Conservation (phyloP, 1,139 yeast genomes). For the Candida sanyaensis region DNA sequence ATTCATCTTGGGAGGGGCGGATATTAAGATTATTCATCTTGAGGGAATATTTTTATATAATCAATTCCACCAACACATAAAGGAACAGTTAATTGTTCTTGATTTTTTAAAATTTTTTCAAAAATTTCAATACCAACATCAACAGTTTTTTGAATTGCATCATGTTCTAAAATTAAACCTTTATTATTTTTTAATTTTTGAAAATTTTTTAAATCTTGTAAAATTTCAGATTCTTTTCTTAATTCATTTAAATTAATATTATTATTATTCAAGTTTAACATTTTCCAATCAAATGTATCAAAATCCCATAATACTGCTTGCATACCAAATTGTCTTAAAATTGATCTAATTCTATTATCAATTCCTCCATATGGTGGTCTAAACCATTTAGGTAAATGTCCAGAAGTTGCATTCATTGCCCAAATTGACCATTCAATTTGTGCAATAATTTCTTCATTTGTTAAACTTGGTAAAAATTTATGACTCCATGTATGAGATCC, state of each 20-base stretch:
- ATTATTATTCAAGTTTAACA: conserved; percentile 32
- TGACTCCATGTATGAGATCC: conserved; percentile 96
- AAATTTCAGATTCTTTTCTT: conserved; percentile 52
- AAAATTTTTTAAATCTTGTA: conserved; percentile 58
- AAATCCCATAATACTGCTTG: conserved; percentile 89
- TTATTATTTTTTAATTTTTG: conserved; percentile 31
- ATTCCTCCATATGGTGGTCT: conserved; percentile 97
- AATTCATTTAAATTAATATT: too few species aligned
- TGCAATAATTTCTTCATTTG: conserved; percentile 81
- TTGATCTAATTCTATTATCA: conserved; percentile 80
- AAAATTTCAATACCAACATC: conserved; percentile 63
- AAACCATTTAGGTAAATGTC: conserved; percentile 89
- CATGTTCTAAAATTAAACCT: conserved; percentile 86
- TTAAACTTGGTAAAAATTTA: conserved; percentile 72
- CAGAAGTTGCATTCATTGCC: conserved; percentile 96
- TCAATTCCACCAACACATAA: conserved; percentile 73
- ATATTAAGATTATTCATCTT: neutral
- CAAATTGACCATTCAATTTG: conserved; percentile 94
- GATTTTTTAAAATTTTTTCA: conserved; percentile 44
- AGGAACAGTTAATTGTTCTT: conserved; percentile 74
- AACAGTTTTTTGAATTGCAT: conserved; percentile 67
- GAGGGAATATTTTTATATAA: conserved; percentile 34
- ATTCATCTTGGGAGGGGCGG: too few species aligned
- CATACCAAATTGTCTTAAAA: conserved; percentile 82
- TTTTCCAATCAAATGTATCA: conserved; percentile 91